Evolutionary conservation across 208 protist species (phyloP), one percentile per base, ranked within the genome.

Genomic region (Trypanosoma avium): DNA sequence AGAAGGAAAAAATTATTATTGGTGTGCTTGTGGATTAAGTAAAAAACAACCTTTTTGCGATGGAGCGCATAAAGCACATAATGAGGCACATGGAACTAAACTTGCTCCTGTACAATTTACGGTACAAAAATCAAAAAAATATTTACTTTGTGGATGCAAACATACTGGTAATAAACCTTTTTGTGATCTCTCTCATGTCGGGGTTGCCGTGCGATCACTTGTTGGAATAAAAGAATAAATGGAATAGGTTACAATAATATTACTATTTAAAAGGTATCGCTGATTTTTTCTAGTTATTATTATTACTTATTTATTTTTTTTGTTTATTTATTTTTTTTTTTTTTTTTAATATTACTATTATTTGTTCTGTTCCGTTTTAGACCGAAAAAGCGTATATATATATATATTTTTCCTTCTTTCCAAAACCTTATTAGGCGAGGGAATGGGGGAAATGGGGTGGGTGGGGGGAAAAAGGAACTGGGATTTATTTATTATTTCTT

Each of bases 11-110:
- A 86, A 78, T 61, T 94, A 94, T 63, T 89, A 83, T 70, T 94
- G 88, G 88, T 94, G 88, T 58, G 59, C 70, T 9, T 94, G 88
- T 55, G 88, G 88, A 36, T 49, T 85, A 42, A 90, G 82, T 68
- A 77, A 84, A 46, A 89, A 75, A 36, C 88, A 94, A 73, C 88
- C 88, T 4, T 94, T 87, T 61, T 94, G 88, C 70, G 88, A 94
- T 49, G 81, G 79, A 13, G 21, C 72, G 4, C 88, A 94, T 59
- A 61, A 68, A 12, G 71, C 61, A 8, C 84, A 88, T 72, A 93
- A 93, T 58, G 64, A 83, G 50, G 60, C 79, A 75, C 82, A 90
- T 62, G 75, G 83, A 33, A 90, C 87, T 5, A 40, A 72, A 30
- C 26, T 93, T 12, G 69, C 85, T 68, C 80, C 87, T 7, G 67